phyloP scores from a whole-genome alignment of 2,329 filamentous ascomycete species.

The Aspergillus spinulosporus region DNA sequence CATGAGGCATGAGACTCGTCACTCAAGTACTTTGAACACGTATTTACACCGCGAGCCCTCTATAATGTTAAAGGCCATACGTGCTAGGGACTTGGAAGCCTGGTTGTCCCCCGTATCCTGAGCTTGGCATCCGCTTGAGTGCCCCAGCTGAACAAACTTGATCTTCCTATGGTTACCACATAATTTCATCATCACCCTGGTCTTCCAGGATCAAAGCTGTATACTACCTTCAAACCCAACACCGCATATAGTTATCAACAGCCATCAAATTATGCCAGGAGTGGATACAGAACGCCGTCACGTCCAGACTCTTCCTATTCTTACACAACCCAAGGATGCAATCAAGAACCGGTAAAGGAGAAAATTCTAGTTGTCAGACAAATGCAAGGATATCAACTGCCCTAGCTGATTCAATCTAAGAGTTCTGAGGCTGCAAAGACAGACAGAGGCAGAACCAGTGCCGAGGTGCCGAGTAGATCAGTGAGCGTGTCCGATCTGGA shows the following conservation, averaged over 20 bases:
- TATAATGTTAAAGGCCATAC: too few species aligned
- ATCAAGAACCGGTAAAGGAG: background rate
- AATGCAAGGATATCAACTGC: slow-evolving; percentile 1
- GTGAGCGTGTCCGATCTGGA: slow-evolving; percentile 51
- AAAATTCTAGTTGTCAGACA: background rate
- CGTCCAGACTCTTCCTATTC: background rate
- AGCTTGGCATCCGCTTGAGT: background rate
- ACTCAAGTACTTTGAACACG: background rate
- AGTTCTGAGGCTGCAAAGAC: background rate
- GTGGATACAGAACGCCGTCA: background rate
- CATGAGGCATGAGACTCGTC: background rate
- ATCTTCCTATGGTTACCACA: background rate
- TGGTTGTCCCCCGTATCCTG: background rate
- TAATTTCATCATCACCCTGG: background rate
- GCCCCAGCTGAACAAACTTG: background rate
- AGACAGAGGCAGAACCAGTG: slow-evolving; percentile 10
- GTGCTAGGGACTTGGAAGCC: too few species aligned
- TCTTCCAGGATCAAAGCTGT: background rate
- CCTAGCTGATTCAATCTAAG: slow-evolving; percentile 1
- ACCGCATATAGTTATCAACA: background rate
- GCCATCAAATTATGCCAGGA: background rate
- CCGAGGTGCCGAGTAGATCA: slow-evolving; percentile 28
- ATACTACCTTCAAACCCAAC: background rate
- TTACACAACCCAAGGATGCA: background rate
- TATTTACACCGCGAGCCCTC: too few species aligned